Conservation (phyloP, 176 grass and related monocot species). For the Secale cereale region DNA sequence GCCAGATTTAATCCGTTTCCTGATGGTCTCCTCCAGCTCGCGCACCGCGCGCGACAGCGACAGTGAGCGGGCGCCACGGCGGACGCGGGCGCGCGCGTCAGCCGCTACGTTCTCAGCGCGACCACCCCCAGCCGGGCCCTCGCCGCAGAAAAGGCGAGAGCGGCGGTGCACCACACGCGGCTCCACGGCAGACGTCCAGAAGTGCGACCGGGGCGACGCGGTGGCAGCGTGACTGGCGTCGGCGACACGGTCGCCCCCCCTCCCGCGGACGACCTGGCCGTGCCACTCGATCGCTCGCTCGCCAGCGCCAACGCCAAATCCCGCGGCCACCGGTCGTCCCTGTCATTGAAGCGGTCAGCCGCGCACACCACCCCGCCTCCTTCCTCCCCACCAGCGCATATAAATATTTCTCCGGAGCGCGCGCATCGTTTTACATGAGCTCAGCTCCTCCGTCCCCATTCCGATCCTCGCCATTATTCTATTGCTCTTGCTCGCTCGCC, state of each 20-base stretch:
- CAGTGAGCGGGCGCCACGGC: not conserved
- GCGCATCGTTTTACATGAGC: conserved; percentile 37
- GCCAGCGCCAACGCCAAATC: not conserved
- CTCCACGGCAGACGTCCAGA: conserved; percentile 28
- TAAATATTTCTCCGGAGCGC: conserved; percentile 24
- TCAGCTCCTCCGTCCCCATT: not conserved
- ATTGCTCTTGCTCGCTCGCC: not conserved
- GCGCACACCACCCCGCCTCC: not conserved
- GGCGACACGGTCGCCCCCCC: conserved; percentile 40
- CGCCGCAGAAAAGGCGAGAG: not conserved
- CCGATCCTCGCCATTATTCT: not conserved
- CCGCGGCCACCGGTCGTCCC: not conserved
- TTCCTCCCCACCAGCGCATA: not conserved
- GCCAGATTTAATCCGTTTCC: not conserved
- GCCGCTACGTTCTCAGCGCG: not conserved
- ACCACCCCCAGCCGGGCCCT: not conserved
- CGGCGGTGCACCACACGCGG: not conserved
- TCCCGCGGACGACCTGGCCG: conserved; percentile 4
- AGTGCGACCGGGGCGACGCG: conserved; percentile 9
- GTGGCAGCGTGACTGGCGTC: conserved; percentile 38
- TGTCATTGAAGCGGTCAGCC: conserved; percentile 40
- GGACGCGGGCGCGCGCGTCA: not conserved
- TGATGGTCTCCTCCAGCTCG: not conserved
- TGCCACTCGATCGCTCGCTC: not conserved
- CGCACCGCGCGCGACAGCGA: not conserved